Evolutionary conservation across 75 land plant genomes (phyloP), one percentile per base, ranked within the genome.

Genomic region (Selaginella tamariscina): DNA sequence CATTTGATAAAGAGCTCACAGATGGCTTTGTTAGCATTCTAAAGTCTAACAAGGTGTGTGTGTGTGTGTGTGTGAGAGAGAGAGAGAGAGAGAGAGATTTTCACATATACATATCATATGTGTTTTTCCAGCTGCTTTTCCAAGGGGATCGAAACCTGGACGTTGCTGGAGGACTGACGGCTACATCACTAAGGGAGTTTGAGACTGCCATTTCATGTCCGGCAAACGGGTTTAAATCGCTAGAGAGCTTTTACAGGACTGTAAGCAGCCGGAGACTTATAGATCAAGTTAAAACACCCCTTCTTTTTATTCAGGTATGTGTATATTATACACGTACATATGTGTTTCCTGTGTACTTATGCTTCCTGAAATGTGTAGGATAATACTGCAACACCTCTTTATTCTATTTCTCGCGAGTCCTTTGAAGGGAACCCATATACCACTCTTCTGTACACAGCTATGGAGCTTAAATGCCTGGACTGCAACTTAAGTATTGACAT

Each of bases 381-480:
- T 31, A 54, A n/a, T 59, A 59, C 62, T 27, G 26, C 79, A 29
- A 77, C 74, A 64, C 88, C 91, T 55, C 31, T 66, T 24, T 76
- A 80, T 66, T 80, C 88, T 66, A 54, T 87, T 74, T 91, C 99
- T 73, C 88, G 86, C 32, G 65, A 67, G 56, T 64, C 70, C 2
- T 82, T 94, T 63, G 83, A 81, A 76, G 82, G 78, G 56, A 95
- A 86, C 75, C 92, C 89, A 26, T 90, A 56, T 63, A 84, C 99
- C 55, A 85, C 87, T 65, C 75, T 86, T 29, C 80, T 95, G 0
- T 31, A 89, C 33, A 82, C 84, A 54, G 79, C 84, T 56, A 75
- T 64, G 11, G 49, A 39, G 11, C n/a, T n/a, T n/a, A n/a, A n/a
- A n/a, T n/a, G n/a, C n/a, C n/a, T n/a, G n/a, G 49, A 15, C 49